Conservation (phyloP, 106 monocot genomes). For the Dendrobium nobile region DNA sequence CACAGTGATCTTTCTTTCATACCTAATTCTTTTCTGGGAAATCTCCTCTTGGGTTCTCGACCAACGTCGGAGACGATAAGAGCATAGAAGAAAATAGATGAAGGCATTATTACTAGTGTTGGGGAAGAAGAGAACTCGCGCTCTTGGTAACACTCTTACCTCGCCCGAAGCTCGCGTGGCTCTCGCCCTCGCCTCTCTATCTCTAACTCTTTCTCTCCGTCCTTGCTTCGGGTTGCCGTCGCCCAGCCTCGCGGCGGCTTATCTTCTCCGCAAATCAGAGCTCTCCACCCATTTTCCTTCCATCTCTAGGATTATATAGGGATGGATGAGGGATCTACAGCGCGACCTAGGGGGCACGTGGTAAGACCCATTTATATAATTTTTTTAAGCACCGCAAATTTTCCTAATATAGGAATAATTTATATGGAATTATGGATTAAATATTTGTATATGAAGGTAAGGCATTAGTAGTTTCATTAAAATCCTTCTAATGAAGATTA, state of each 20-base stretch:
- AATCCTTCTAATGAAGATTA: no score
- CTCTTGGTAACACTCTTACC: conserved; percentile 6
- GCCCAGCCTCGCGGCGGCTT: neutral
- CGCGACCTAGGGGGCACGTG: neutral
- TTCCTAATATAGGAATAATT: no score
- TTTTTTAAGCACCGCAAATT: no score
- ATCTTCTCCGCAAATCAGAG: neutral
- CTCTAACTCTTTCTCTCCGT: neutral
- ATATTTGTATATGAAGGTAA: no score
- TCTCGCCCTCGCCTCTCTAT: conserved; percentile 5
- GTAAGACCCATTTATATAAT: neutral
- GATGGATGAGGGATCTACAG: neutral
- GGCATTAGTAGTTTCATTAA: no score
- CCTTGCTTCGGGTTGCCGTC: neutral
- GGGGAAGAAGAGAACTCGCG: neutral
- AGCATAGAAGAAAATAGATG: conserved; percentile 7
- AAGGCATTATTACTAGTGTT: neutral
- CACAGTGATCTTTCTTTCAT: conserved; percentile 7
- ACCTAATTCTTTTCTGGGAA: neutral
- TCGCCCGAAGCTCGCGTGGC: conserved; percentile 9
- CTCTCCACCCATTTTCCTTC: neutral
- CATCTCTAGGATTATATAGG: neutral
- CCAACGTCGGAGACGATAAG: conserved; percentile 5
- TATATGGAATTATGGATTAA: no score
- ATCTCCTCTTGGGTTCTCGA: conserved; percentile 6